phyloP scores from a whole-genome alignment of 164 flowering plant genomes.

The Houttuynia cordata region DNA sequence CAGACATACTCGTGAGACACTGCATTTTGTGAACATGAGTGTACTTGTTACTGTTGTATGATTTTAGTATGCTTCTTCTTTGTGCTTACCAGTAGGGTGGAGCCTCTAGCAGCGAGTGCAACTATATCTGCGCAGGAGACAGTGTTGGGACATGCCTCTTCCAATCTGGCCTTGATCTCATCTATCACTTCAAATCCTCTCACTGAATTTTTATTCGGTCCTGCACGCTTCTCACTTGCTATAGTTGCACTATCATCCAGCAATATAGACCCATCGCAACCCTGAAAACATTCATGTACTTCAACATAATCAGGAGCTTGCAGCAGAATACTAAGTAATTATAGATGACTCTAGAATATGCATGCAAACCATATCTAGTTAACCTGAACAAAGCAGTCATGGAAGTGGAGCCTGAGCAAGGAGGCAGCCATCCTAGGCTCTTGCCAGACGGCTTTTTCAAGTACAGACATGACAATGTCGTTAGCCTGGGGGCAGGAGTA shows the following conservation, averaged over 20 bases:
- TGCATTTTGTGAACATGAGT: no score
- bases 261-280: slow-evolving; percentile 79
- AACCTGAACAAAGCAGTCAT: slow-evolving; percentile 96
- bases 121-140: slow-evolving; percentile 95
- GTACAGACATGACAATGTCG: slow-evolving; percentile 67
- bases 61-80: neutral
- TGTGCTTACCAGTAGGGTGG: slow-evolving; percentile 53
- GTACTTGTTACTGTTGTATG: no score
- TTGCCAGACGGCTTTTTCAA: slow-evolving; percentile 49
- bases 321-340: neutral
- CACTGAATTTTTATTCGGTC: slow-evolving; percentile 62
- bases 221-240: slow-evolving; percentile 52
- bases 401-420: slow-evolving; percentile 88
- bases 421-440: slow-evolving; percentile 85
- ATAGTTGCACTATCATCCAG: slow-evolving; percentile 45
- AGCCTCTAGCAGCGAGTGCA: slow-evolving; percentile 75
- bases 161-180: slow-evolving; percentile 64
- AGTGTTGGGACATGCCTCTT: slow-evolving; percentile 63
- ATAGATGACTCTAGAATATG: neutral
- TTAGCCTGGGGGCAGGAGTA: slow-evolving; percentile 68
- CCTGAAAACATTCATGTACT: slow-evolving; percentile 28
- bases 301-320: neutral
- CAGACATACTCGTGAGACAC: no score
- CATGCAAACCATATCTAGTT: no score
- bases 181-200: slow-evolving; percentile 80